Evolutionary conservation across 2,329 filamentous ascomycete genomes (phyloP), one percentile per base, ranked within the genome.

Genomic region (Phialophora macrospora): DNA sequence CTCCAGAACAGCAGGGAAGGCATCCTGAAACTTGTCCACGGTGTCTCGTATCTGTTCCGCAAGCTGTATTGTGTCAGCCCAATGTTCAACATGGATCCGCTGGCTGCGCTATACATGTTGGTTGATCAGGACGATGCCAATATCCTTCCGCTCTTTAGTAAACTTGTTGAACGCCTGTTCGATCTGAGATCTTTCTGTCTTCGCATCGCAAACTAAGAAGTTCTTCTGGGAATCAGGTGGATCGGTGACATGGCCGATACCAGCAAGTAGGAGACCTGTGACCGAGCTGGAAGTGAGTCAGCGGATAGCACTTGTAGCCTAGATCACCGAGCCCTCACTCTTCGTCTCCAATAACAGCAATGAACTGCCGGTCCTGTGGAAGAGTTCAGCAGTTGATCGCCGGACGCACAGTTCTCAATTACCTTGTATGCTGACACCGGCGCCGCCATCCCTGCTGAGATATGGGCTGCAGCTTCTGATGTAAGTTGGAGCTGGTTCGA

Each of bases 321-420:
- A n/a, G 28, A 26, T 49, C 26, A 12, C 48, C 51, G 26, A 55
- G 55, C 17, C 62, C 67, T 72, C 75, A 80, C 78, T 79, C 95
- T 87, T 99, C 95, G 79, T 99, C 95, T 60, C 95, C 95, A 76
- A 99, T 99, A 56, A 99, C 94, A 70, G 95, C 95, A 65, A 99
- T 87, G 77, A 99, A 97, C 81, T 99, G 90, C 74, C 95, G 87
- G 80, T 98, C 93, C 81, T 93, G 34, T 22, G 49, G 17, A 20
- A 24, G 12, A 14, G 14, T 28, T 38, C 12, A 32, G 56, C n/a
- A 63, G 38, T 22, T 32, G 20, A 30, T 9, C 4, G 2, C 32
- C 41, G 12, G 4, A 7, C 1, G 22, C 5, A 1, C 2, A 28
- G 17, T 58, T n/a, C 12, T 65, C 20, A 65, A 48, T 59, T 76